Conservation (phyloP, 805 yeast species). For the Yamadazyma paraphyllophila region DNA sequence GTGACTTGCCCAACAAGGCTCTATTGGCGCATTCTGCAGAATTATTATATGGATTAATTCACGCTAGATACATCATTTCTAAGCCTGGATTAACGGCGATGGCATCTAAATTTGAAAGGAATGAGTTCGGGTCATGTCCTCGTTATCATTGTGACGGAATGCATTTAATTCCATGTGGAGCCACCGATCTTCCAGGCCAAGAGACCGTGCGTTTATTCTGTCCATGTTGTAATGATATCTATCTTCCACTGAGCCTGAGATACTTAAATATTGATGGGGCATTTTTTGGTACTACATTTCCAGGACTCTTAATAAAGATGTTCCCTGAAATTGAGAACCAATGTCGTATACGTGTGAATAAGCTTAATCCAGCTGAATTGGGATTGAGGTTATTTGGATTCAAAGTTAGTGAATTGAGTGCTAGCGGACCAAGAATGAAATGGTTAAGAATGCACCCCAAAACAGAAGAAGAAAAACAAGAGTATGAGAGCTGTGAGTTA, state of each 20-base stretch:
- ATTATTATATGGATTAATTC: constrained; percentile 87
- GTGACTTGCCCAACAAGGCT: constrained; percentile 64
- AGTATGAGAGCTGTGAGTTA: constrained; percentile 64
- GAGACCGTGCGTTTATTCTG: constrained; percentile 92
- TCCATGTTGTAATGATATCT: constrained; percentile 91
- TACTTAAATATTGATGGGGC: constrained; percentile 93
- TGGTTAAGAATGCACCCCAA: constrained; percentile 86
- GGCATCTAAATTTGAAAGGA: constrained; percentile 91
- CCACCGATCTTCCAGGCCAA: constrained; percentile 85
- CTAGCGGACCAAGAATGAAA: constrained; percentile 89
- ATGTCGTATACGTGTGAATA: constrained; percentile 52
- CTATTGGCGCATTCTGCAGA: constrained; percentile 88
- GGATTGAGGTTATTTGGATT: constrained; percentile 87
- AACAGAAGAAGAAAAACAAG: constrained; percentile 57
- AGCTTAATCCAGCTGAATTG: constrained; percentile 51
- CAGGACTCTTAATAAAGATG: constrained; percentile 87
- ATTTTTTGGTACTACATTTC: constrained; percentile 93
- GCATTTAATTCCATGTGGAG: constrained; percentile 88
- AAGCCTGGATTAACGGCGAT: constrained; percentile 85
- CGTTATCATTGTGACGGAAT: constrained; percentile 86
- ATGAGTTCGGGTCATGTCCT: constrained; percentile 90
- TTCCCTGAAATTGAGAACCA: constrained; percentile 87
- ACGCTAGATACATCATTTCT: constrained; percentile 85
- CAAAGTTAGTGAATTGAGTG: constrained; percentile 67
- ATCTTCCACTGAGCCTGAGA: constrained; percentile 82